These are phyloP conservation scores for Stephanodiscus minutulus DNA, from an alignment of 108 stramenopile species.

Conservation along the genomic window DNA sequence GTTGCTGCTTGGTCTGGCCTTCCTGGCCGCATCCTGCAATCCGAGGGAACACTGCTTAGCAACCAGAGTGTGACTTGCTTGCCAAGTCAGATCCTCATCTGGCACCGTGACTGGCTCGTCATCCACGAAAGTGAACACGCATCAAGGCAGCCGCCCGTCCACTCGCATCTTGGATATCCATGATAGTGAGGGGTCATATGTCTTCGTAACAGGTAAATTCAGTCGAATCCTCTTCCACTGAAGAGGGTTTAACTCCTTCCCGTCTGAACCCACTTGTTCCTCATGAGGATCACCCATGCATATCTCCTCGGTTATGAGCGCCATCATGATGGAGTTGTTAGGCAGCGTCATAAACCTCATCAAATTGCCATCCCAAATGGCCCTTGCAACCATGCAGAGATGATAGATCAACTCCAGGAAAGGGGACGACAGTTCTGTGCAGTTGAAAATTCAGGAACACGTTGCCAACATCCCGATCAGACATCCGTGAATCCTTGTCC, in stretches of 20 bases:
- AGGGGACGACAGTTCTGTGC: constrained; percentile 16
- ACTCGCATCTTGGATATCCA: constrained; percentile 37
- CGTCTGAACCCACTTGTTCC: not conserved
- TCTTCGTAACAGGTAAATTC: constrained; percentile 49
- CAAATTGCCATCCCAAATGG: constrained; percentile 30
- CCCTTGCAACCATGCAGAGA: constrained; percentile 13
- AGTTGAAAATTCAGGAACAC: constrained; percentile 9
- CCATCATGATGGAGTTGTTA: constrained; percentile 20
- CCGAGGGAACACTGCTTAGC: constrained; percentile 35
- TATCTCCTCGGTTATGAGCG: constrained; percentile 28
- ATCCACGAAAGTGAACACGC: constrained; percentile 49
- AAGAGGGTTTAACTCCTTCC: constrained; percentile 32
- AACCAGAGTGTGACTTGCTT: constrained; percentile 9
- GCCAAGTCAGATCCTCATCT: constrained; percentile 11
- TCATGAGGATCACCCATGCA: constrained; percentile 29
- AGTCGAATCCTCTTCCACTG: constrained; percentile 30
- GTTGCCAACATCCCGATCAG: not conserved
- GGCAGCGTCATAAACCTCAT: constrained; percentile 54
- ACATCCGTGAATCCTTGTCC: not conserved
- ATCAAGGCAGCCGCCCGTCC: no score
- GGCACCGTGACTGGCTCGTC: constrained; percentile 36
- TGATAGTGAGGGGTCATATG: constrained; percentile 35
- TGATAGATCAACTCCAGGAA: constrained; percentile 45
- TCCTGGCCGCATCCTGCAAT: constrained; percentile 57
- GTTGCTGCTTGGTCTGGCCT: no score